A percentile compares a stretch with the other conserved stretches of the same genome.
phyloP scores from a whole-genome alignment of 2,329 filamentous ascomycete genomes.

The Alternaria infectoria region DNA sequence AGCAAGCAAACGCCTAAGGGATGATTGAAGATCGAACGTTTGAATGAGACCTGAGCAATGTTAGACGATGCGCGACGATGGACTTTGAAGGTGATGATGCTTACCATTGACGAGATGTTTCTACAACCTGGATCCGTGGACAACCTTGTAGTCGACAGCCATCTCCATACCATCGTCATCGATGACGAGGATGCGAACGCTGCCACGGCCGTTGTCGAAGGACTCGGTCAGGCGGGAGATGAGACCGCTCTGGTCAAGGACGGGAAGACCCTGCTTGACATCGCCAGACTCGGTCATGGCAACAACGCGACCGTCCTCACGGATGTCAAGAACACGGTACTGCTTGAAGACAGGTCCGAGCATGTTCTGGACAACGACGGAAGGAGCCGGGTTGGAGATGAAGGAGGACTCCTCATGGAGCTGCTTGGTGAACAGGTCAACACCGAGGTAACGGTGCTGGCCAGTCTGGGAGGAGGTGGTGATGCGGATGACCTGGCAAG shows the following conservation, averaged over 20 bases:
- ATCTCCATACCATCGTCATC: slow-evolving; percentile 92
- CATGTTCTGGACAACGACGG: slow-evolving; percentile 99
- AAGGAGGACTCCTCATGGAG: slow-evolving; percentile 98
- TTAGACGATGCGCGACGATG: slow-evolving; percentile 18
- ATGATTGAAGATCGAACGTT: slow-evolving; percentile 39
- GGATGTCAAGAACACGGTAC: slow-evolving; percentile 98
- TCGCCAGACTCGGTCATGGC: slow-evolving; percentile 99
- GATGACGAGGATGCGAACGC: slow-evolving; percentile 93
- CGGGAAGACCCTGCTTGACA: slow-evolving; percentile 92
- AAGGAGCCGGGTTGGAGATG: slow-evolving; percentile 94
- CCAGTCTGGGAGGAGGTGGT: slow-evolving; percentile 96
- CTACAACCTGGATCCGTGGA: slow-evolving; percentile 77
- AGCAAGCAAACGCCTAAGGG: slow-evolving; percentile 43
- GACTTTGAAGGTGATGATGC: background rate
- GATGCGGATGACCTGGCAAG: slow-evolving; percentile 99
- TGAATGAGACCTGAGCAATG: slow-evolving; percentile 29
- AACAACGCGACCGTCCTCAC: slow-evolving; percentile 79
- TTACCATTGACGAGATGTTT: slow-evolving; percentile 41
- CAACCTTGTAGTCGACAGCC: slow-evolving; percentile 98
- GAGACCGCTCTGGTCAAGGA: slow-evolving; percentile 94
- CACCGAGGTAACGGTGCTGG: slow-evolving; percentile 99
- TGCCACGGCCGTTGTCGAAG: slow-evolving; percentile 91
- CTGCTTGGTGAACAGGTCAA: slow-evolving; percentile 99
- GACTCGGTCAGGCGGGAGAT: slow-evolving; percentile 79
- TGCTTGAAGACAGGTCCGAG: slow-evolving; percentile 99